These are phyloP conservation scores for Trichoderma orchidacearum DNA, from an alignment of 495 filamentous ascomycete species.

Conservation along the genomic window DNA sequence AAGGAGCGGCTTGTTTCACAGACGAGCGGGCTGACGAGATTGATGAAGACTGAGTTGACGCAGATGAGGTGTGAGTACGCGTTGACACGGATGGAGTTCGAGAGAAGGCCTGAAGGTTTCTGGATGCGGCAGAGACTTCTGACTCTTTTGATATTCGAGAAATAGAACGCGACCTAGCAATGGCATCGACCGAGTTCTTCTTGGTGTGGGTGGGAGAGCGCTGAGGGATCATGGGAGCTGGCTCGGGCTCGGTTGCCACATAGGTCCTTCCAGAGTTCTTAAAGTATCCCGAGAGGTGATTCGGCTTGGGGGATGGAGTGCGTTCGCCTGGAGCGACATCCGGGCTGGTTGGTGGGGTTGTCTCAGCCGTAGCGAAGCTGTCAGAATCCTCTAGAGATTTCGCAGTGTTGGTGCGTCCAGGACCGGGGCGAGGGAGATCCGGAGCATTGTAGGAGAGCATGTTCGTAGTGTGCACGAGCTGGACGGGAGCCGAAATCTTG, in stretches of 20 bases:
- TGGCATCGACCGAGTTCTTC: slow-evolving; percentile 37
- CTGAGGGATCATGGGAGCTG: slow-evolving; percentile 51
- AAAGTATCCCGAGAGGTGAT: slow-evolving; percentile 77
- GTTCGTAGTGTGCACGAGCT: slow-evolving; percentile 87
- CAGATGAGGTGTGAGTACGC: slow-evolving; percentile 27
- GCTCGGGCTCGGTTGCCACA: slow-evolving; percentile 13
- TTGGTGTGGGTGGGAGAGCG: slow-evolving; percentile 78
- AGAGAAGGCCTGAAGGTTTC: slow-evolving; percentile 29
- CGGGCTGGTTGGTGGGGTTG: slow-evolving; percentile 53
- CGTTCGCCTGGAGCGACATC: slow-evolving; percentile 53
- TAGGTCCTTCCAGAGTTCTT: slow-evolving; percentile 33
- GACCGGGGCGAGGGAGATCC: slow-evolving; percentile 42
- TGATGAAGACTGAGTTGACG: slow-evolving; percentile 4
- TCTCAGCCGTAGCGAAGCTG: slow-evolving; percentile 39
- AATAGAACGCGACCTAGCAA: slow-evolving; percentile 50
- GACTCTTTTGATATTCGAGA: slow-evolving; percentile 37
- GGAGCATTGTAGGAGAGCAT: slow-evolving; percentile 91
- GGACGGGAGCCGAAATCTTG: slow-evolving; percentile 79
- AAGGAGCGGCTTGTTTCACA: slow-evolving; percentile 2
- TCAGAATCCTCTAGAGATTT: slow-evolving; percentile 48
- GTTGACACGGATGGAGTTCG: slow-evolving; percentile 33
- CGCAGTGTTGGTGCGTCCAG: slow-evolving; percentile 31
- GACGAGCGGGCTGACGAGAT: background rate
- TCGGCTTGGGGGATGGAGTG: slow-evolving; percentile 48
- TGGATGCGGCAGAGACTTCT: slow-evolving; percentile 24